Evolutionary conservation across 2,329 filamentous ascomycete genomes (phyloP).

Genomic region (Colletotrichum eremochloae): DNA sequence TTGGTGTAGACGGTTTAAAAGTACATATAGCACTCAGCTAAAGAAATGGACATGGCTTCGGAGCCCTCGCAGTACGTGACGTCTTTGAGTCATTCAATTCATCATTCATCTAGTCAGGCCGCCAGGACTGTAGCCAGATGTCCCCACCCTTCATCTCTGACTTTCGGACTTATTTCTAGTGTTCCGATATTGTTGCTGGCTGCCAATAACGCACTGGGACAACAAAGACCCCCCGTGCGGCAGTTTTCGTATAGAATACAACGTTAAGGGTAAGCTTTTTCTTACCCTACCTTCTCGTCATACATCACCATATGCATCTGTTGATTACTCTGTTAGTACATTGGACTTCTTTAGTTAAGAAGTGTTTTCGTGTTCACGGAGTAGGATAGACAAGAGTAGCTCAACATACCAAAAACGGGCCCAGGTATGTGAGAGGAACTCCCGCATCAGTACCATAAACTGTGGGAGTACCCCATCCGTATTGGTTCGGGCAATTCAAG

Average conservation of each 20-base stretch:
- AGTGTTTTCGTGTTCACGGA: accelerated
- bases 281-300: not conserved
- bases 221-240: not conserved
- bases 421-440: constrained; percentile 21
- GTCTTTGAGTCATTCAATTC: not conserved
- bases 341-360: not conserved
- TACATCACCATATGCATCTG: not conserved
- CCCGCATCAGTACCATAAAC: not conserved
- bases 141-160: no score
- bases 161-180: no score
- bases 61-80: not conserved
- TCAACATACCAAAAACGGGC: constrained; percentile 19
- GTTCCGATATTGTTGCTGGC: not conserved
- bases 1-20: not conserved
- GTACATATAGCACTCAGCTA: not conserved
- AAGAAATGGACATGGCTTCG: no score
- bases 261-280: not conserved
- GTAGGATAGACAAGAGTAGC: not conserved
- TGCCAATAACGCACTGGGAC: not conserved
- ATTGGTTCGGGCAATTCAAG: constrained; percentile 19
- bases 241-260: no score
- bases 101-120: not conserved
- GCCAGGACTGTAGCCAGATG: not conserved
- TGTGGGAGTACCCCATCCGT: constrained; percentile 6
- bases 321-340: not conserved